Conservation (phyloP, 495 filamentous ascomycete species). For the Trichoderma gamsii region DNA sequence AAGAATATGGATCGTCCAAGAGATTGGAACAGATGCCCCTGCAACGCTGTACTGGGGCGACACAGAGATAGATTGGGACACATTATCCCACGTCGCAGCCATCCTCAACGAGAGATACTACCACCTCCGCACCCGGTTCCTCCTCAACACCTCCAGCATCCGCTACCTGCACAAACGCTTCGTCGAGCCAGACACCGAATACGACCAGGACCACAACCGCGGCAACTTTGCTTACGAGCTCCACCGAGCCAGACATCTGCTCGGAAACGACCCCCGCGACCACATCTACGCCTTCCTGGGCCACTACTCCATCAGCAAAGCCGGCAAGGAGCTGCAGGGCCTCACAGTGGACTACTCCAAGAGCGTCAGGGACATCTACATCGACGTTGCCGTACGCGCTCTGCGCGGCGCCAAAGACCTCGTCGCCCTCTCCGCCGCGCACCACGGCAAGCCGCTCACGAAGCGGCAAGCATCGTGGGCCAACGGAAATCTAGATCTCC, state of each 20-base stretch:
- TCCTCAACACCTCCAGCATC: conserved; percentile 21
- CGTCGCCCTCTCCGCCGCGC: conserved; percentile 21
- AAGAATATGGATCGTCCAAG: conserved; percentile 25
- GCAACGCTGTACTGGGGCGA: conserved; percentile 24
- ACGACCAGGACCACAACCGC: conserved; percentile 25
- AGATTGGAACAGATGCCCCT: conserved; percentile 21
- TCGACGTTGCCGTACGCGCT: conserved; percentile 15
- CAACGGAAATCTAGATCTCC: neutral
- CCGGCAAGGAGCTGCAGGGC: neutral
- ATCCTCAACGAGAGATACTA: conserved; percentile 21
- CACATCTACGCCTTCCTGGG: conserved; percentile 26
- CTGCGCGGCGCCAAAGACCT: conserved; percentile 19
- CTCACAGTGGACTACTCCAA: conserved; percentile 20
- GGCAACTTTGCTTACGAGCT: conserved; percentile 28
- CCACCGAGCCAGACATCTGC: conserved; percentile 23
- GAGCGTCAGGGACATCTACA: conserved; percentile 18
- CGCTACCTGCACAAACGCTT: conserved; percentile 26
- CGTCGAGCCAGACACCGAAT: conserved; percentile 20
- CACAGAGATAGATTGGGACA: conserved; percentile 20
- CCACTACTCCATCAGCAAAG: conserved; percentile 20
- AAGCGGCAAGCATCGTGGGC: neutral
- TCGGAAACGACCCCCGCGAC: conserved; percentile 24
- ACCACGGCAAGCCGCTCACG: conserved; percentile 11
- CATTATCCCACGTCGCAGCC: conserved; percentile 17
- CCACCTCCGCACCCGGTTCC: conserved; percentile 23